Evolutionary conservation across 202 grass and related monocot genomes (phyloP).

Genomic region (Hordeum pubiflorum): DNA sequence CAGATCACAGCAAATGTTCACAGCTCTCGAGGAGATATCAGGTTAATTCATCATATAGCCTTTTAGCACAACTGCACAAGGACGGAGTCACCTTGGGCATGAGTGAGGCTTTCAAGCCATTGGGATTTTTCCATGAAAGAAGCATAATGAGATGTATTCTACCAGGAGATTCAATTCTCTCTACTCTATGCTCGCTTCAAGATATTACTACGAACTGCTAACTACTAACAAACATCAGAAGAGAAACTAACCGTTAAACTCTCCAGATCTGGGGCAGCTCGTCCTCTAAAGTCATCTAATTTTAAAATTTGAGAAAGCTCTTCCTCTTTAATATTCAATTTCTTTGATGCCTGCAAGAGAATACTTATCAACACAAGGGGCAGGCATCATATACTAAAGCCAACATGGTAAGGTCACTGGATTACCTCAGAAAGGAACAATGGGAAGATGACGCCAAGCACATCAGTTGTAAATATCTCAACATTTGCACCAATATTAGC

Average conservation of each 20-base stretch:
- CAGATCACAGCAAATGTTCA: background rate
- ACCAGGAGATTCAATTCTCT: background rate
- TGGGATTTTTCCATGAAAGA: background rate
- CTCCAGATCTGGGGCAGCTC: conserved; percentile 47
- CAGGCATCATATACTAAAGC: background rate
- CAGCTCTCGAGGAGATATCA: background rate
- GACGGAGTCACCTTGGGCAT: background rate
- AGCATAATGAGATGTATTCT: background rate
- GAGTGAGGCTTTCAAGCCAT: background rate
- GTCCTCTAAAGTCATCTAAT: conserved; percentile 35
- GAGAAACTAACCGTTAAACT: conserved; percentile 46
- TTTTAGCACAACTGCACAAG: background rate
- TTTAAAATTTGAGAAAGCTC: conserved; percentile 41
- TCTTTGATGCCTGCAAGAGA: conserved; percentile 49
- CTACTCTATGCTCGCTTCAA: background rate
- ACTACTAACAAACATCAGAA: conserved; percentile 24
- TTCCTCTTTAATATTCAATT: conserved; percentile 46
- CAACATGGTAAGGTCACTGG: conserved; percentile 8
- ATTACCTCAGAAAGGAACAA: conserved; percentile 60
- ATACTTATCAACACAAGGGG: conserved; percentile 25
- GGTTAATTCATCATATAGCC: background rate
- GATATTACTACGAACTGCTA: background rate
- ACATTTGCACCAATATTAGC: conserved; percentile 31
- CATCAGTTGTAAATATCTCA: conserved; percentile 57
- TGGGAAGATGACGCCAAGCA: conserved; percentile 56